Percentiles rank a stretch among this genome's conserved stretches.
Conservation (phyloP, 352 stramenopile genomes). For the Pythium aphanidermatum region DNA sequence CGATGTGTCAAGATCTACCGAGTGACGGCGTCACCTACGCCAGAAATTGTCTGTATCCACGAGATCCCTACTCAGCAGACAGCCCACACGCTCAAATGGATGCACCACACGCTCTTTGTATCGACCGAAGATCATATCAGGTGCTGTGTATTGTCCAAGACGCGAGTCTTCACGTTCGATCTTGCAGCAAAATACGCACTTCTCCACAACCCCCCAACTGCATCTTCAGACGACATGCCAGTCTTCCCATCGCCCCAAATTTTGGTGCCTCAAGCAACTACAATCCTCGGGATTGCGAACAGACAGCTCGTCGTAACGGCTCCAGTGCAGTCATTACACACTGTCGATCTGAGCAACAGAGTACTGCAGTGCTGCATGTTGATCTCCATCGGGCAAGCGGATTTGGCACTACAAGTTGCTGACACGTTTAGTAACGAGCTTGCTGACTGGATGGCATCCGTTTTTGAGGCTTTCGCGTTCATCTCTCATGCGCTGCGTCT, state of each 20-base stretch:
- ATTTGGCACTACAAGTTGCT: conserved; percentile 35
- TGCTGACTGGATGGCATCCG: conserved; percentile 42
- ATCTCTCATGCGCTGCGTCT: conserved; percentile 30
- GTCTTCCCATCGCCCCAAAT: conserved; percentile 44
- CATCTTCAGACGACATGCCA: conserved; percentile 9
- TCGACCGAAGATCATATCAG: conserved; percentile 49
- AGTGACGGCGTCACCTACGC: conserved; percentile 17
- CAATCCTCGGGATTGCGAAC: conserved; percentile 42
- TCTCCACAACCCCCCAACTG: conserved; percentile 1
- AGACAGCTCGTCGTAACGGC: conserved; percentile 47
- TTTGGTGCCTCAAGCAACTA: conserved; percentile 26
- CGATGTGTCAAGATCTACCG: conserved; percentile 40
- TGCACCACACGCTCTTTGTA: conserved; percentile 69
- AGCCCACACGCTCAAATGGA: conserved; percentile 45
- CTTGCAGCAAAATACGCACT: conserved; percentile 34
- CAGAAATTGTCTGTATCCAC: conserved; percentile 38
- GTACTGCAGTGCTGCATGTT: conserved; percentile 66
- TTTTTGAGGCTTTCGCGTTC: conserved; percentile 68
- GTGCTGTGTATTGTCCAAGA: conserved; percentile 56
- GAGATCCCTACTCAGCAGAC: conserved; percentile 41
- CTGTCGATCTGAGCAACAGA: conserved; percentile 51
- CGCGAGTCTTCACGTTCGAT: conserved; percentile 51
- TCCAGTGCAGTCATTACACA: conserved; percentile 37
- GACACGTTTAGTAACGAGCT: conserved; percentile 32
- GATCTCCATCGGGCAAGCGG: conserved; percentile 40